Conservation (phyloP, 2,329 filamentous ascomycete species). For the Colletotrichum liriopes region DNA sequence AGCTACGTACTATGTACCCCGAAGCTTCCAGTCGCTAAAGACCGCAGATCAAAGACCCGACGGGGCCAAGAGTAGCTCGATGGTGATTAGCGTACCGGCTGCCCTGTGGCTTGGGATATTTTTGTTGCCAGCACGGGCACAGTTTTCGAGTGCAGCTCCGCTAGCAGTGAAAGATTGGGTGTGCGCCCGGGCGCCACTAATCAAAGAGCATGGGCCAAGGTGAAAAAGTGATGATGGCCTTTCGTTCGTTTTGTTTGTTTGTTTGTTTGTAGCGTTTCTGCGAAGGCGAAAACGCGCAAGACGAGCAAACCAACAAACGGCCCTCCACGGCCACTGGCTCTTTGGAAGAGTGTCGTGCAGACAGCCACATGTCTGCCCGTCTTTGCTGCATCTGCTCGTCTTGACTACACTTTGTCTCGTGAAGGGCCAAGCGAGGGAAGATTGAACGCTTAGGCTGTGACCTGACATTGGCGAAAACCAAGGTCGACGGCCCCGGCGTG, state of each 20-base stretch:
- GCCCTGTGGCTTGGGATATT: constrained; percentile 30
- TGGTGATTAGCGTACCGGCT: constrained; percentile 28
- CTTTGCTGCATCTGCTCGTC: background rate
- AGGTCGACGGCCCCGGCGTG: background rate
- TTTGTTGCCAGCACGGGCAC: constrained; percentile 7
- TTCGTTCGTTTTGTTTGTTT: background rate
- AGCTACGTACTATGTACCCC: background rate
- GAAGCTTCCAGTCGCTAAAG: background rate
- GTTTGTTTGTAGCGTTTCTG: background rate
- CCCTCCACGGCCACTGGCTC: background rate
- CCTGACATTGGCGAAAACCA: background rate
- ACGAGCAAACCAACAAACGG: background rate
- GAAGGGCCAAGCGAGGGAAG: background rate
- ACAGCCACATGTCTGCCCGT: background rate
- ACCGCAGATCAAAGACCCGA: background rate
- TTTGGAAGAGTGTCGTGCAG: background rate
- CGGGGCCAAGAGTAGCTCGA: constrained; percentile 13
- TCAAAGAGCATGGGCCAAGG: background rate
- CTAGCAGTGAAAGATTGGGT: background rate
- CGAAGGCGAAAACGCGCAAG: background rate
- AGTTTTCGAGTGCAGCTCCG: background rate
- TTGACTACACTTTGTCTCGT: background rate
- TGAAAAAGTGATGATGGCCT: background rate
- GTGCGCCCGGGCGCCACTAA: background rate
- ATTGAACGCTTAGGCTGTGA: background rate